Percentiles rank a stretch among this genome's conserved stretches.
Evolutionary conservation across 257 asterid species (phyloP).

Genomic region (Solanum phureja): DNA sequence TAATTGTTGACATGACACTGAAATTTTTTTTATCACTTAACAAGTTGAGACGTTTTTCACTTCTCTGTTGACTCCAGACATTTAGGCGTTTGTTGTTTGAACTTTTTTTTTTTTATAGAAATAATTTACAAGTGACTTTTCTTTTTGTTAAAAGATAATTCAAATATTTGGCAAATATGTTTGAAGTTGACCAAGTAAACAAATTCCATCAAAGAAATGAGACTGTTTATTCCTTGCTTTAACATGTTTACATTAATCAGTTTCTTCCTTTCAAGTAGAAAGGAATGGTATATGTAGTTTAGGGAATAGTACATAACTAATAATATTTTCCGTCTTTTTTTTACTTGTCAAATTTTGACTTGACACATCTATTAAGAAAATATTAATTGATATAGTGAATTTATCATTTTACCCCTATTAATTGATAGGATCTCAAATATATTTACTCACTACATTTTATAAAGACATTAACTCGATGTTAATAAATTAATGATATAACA

Average conservation of each 20-base stretch:
- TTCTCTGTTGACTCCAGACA: background rate
- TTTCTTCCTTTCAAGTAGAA: background rate
- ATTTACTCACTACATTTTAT: no score
- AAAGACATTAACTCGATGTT: no score
- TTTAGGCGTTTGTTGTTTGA: background rate
- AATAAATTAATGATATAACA: no score
- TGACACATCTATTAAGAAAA: background rate
- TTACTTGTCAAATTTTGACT: no score
- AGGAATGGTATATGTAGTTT: background rate
- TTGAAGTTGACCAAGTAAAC: background rate
- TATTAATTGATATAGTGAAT: no score
- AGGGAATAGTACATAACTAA: background rate
- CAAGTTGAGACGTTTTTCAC: background rate
- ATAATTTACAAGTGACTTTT: background rate
- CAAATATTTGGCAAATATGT: background rate
- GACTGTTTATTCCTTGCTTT: background rate
- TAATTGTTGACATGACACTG: background rate
- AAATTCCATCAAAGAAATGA: background rate
- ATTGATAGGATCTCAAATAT: background rate
- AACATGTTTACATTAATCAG: background rate
- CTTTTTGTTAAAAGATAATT: background rate
- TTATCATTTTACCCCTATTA: no score
- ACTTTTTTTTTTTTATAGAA: background rate
- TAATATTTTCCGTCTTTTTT: no score
- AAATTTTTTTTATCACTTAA: background rate